Percentiles rank a stretch among this genome's conserved stretches.
phyloP scores from a whole-genome alignment of 1,139 yeast species.

The Hansenula sp. region DNA sequence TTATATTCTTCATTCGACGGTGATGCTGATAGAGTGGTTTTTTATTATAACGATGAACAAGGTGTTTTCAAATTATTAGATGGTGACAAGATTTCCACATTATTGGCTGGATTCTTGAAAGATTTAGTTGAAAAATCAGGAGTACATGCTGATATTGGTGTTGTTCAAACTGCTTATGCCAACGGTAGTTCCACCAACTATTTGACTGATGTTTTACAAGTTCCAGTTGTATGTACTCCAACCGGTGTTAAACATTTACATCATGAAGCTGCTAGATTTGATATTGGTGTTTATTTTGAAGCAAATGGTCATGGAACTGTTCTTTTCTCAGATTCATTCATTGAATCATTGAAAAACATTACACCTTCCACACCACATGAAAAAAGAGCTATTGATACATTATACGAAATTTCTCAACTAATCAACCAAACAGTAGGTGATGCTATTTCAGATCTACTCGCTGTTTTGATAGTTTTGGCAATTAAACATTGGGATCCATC shows the following conservation, averaged over 20 bases:
- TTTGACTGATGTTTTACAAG: constrained; percentile 52
- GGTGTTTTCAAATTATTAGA: constrained; percentile 67
- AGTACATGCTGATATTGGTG: constrained; percentile 54
- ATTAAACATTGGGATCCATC: constrained; percentile 54
- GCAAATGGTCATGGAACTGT: constrained; percentile 99
- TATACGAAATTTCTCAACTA: constrained; percentile 57
- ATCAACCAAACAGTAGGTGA: constrained; percentile 98
- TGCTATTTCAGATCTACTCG: constrained; percentile 84
- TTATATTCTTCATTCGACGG: constrained; percentile 91
- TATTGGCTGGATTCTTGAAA: constrained; percentile 68
- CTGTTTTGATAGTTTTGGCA: constrained; percentile 63
- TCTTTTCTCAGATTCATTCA: constrained; percentile 62
- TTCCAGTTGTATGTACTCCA: constrained; percentile 86
- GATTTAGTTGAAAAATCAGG: constrained; percentile 42
- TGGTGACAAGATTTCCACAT: constrained; percentile 90
- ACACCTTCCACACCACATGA: constrained; percentile 22
- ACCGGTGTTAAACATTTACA: constrained; percentile 97
- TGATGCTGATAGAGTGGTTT: constrained; percentile 93
- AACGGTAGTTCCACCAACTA: constrained; percentile 87
- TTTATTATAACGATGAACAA: constrained; percentile 56
- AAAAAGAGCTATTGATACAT: constrained; percentile 40
- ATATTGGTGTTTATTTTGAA: constrained; percentile 91
- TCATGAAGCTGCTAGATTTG: constrained; percentile 81
- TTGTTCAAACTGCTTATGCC: constrained; percentile 96
- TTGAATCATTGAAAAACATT: constrained; percentile 32